These are phyloP conservation scores for Stygiomarasmius scandens DNA, from an alignment of 1,284 basidiomycete species.

Conservation along the genomic window DNA sequence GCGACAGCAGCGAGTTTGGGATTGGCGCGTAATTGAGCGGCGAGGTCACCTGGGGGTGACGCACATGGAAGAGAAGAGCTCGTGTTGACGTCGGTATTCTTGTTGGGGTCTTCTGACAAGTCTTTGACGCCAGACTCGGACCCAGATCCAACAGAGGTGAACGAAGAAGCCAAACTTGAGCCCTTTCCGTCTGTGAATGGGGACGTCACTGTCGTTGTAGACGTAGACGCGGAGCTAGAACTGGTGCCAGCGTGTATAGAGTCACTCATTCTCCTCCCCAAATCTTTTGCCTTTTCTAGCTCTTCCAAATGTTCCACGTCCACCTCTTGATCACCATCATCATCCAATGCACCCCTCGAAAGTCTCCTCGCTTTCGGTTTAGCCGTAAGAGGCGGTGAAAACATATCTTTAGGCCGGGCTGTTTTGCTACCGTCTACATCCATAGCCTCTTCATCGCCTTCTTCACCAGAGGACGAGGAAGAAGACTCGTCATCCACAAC, in stretches of 20 bases:
- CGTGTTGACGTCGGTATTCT: no score
- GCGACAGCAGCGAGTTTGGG: constrained; percentile 54
- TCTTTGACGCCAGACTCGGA: no score
- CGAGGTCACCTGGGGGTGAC: constrained; percentile 44
- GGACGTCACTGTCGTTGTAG: constrained; percentile 19
- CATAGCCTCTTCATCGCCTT: not conserved
- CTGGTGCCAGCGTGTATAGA: not conserved
- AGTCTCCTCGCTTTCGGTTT: not conserved
- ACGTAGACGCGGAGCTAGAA: not conserved
- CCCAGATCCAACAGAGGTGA: no score
- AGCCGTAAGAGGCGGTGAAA: not conserved
- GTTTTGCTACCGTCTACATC: not conserved
- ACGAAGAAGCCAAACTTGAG: no score
- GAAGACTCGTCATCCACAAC: not conserved
- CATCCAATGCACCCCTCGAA: not conserved
- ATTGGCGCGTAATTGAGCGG: constrained; percentile 52
- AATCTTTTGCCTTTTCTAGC: not conserved
- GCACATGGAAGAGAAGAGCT: constrained; percentile 31
- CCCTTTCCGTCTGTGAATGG: no score
- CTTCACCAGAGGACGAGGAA: no score
- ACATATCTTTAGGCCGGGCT: not conserved
- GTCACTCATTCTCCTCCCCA: not conserved
- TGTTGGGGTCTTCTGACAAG: no score
- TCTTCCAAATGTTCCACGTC: not conserved
- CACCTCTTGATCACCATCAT: not conserved